These are phyloP conservation scores for Typha latifolia DNA, from an alignment of 176 grass and related monocot species.

Conservation along the genomic window DNA sequence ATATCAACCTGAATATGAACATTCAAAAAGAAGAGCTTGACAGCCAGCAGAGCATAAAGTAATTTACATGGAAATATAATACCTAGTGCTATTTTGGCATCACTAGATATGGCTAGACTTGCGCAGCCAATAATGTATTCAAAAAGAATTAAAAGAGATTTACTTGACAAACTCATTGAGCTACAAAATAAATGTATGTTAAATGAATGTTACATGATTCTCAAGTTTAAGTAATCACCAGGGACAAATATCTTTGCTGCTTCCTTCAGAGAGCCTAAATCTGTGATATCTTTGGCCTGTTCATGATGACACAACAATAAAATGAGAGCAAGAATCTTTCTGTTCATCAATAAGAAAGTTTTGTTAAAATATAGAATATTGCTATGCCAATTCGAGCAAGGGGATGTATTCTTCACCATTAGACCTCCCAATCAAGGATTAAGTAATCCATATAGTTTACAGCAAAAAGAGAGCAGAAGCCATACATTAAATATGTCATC, in stretches of 20 bases:
- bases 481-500: no score
- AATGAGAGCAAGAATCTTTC: conserved; percentile 7
- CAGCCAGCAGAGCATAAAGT: no score
- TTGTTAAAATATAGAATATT: not conserved
- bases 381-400: not conserved
- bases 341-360: not conserved
- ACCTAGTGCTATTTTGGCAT: not conserved
- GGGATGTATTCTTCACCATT: not conserved
- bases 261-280: conserved; percentile 78
- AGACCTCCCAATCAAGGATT: not conserved
- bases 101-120: not conserved
- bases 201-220: not conserved
- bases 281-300: conserved; percentile 88
- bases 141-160: not conserved
- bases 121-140: not conserved
- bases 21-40: no score
- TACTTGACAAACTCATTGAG: not conserved
- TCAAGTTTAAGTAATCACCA: conserved; percentile 38
- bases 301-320: conserved; percentile 18
- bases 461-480: no score
- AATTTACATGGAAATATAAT: not conserved
- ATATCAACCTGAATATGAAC: no score
- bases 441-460: no score
- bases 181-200: not conserved
- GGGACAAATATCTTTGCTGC: conserved; percentile 96